A percentile compares a stretch with the other conserved stretches of the same genome.
Conservation (phyloP, 352 stramenopile species). For the Phytophthora sojae region DNA sequence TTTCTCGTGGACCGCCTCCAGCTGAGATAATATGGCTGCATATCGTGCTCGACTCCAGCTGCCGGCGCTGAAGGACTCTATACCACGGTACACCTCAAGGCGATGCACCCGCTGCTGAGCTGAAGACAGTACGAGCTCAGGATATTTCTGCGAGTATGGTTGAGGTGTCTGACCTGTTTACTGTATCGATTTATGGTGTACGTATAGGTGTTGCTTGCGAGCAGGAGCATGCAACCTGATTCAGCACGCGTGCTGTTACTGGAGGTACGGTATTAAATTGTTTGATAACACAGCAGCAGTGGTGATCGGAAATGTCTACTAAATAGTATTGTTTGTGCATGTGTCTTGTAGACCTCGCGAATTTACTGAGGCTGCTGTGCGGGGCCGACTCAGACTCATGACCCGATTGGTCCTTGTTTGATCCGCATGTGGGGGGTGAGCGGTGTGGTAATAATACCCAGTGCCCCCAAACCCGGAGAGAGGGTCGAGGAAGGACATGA, state of each 20-base stretch:
- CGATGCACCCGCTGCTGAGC: too few species aligned
- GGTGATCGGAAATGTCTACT: neutral
- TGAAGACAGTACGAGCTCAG: too few species aligned
- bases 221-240: neutral
- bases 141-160: too few species aligned
- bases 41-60: too few species aligned
- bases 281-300: neutral
- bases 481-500: neutral
- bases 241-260: neutral
- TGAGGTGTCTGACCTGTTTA: too few species aligned
- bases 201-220: neutral
- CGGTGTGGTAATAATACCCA: constrained; percentile 22
- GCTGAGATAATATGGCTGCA: too few species aligned
- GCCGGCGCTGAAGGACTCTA: too few species aligned
- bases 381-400: neutral
- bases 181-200: too few species aligned
- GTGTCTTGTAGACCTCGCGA: neutral
- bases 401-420: constrained; percentile 8
- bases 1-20: too few species aligned
- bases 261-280: neutral
- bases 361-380: neutral
- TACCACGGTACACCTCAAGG: too few species aligned
- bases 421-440: constrained; percentile 22
- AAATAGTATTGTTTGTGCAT: neutral
- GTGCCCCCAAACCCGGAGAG: constrained; percentile 23